Evolutionary conservation across 2,329 filamentous ascomycete species (phyloP), one percentile per base, ranked within the genome.

Genomic region (Conoideocrella luteorostrata): DNA sequence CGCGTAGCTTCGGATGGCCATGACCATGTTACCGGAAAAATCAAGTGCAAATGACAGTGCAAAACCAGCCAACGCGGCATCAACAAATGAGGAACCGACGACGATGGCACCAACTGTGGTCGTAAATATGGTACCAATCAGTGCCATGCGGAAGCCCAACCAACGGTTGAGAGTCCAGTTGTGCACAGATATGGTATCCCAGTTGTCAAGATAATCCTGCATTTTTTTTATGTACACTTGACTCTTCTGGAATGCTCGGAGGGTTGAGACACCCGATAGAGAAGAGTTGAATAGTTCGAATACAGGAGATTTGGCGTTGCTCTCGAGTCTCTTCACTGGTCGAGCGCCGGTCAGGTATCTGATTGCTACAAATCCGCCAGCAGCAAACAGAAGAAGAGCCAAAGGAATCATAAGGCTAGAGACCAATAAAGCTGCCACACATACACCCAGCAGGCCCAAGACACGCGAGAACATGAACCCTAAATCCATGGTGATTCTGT

Each of bases 281-380:
- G 84, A 78, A 1, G 84, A 80, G 10, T 82, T 82, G 54, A 91
- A 90, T 49, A 87, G 80, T 59, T 91, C 86, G 53, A 88, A 90
- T 1, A 91, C 80, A 0, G 87, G 87, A 0, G 82, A 86, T 61
- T 88, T 90, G 44, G 80, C 77, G 3, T 76, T 87, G 50, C 82
- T 87, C 60, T 91, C 86, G 1, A 91, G 73, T 5, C 87, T 74
- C 65, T 90, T 91, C 48, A 85, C 73, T 24, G 88, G 85, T 30
- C 87, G 73, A 0, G 86, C 85, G 1, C 77, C 85, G n/a, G 74
- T 65, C 5, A 93, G 71, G 56, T 86, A 93, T 28, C 67, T 68
- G 3, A 71, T 56, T 1, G 80, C 82, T 44, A 81, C 75, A 47
- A 75, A 62, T n/a, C 77, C 56, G 49, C 76, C 82, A 9, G 82